These are phyloP conservation scores for Larix sibirica DNA, from an alignment of 83 land plant species.

Conservation along the genomic window DNA sequence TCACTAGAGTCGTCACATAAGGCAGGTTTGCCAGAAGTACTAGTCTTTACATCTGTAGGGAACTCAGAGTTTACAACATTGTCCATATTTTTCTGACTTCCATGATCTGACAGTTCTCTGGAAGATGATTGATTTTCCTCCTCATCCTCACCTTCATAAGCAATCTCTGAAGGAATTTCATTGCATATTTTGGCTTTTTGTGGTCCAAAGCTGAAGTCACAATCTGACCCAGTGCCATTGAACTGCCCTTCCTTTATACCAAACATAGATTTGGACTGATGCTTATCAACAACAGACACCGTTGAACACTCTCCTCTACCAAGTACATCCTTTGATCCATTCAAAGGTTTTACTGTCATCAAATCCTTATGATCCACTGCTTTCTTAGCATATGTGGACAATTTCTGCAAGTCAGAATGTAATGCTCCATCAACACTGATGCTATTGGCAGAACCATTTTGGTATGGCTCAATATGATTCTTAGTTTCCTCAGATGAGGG, in stretches of 20 bases:
- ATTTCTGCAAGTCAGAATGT: not conserved
- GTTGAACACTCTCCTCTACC: conserved; percentile 18
- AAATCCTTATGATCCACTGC: conserved; percentile 3
- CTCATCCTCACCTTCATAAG: conserved; percentile 76
- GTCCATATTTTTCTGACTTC: conserved; percentile 28
- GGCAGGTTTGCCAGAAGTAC: not conserved
- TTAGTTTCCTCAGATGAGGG: not conserved
- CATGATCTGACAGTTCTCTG: conserved; percentile 10
- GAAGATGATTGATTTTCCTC: conserved; percentile 34
- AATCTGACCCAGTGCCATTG: not conserved
- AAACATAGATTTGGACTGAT: not conserved
- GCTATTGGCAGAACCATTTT: not conserved
- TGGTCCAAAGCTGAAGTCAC: not conserved
- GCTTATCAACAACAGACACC: conserved; percentile 8
- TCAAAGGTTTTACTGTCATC: not conserved
- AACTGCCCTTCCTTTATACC: conserved; percentile 27
- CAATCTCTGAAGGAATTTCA: conserved; percentile 17
- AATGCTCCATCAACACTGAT: too few species aligned
- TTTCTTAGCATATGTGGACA: not conserved
- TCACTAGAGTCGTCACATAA: not conserved
- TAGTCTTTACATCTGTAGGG: conserved; percentile 8
- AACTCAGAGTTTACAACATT: conserved; percentile 36
- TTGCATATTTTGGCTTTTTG: not conserved
- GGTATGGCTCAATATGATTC: not conserved
- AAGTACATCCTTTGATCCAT: conserved; percentile 14